phyloP scores from a whole-genome alignment of 1,284 basidiomycete genomes.

The Rhodofomes roseus region DNA sequence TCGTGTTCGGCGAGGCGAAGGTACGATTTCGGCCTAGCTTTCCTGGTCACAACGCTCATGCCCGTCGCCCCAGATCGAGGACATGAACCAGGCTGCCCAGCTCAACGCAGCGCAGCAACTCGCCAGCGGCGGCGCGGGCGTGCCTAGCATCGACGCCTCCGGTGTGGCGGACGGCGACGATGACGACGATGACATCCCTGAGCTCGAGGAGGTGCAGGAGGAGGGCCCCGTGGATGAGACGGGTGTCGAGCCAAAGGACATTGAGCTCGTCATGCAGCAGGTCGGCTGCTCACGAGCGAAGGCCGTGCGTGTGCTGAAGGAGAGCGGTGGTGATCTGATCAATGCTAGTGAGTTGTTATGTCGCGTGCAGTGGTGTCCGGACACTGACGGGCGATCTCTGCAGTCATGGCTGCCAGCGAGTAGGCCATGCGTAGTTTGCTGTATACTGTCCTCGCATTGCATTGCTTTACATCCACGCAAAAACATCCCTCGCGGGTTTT shows the following conservation, averaged over 20 bases:
- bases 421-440: slow-evolving; percentile 31
- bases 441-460: slow-evolving; percentile 18
- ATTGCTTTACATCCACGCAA: slow-evolving; percentile 1
- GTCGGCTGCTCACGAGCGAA: slow-evolving; percentile 81
- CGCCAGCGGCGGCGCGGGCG: slow-evolving; percentile 49
- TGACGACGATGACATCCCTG: slow-evolving; percentile 78
- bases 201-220: slow-evolving; percentile 77
- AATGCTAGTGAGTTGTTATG: slow-evolving; percentile 77
- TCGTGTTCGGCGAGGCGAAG: slow-evolving; percentile 98
- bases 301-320: slow-evolving; percentile 84
- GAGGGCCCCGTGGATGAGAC: slow-evolving; percentile 77
- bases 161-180: slow-evolving; percentile 51
- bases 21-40: slow-evolving; percentile 30
- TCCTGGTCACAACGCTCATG: not conserved
- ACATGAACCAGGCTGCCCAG: slow-evolving; percentile 85
- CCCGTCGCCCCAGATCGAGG: slow-evolving; percentile 64
- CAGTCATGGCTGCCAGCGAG: slow-evolving; percentile 76
- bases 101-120: slow-evolving; percentile 84
- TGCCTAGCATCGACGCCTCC: slow-evolving; percentile 52
- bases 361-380: not conserved
- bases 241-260: slow-evolving; percentile 90
- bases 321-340: slow-evolving; percentile 88
- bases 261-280: slow-evolving; percentile 92
- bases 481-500: not conserved
- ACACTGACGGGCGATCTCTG: not conserved